Percentiles rank a stretch among this genome's conserved stretches.
These are phyloP conservation scores for Trichoderma citrinoviride DNA, from an alignment of 2,329 filamentous ascomycete species.

Conservation along the genomic window DNA sequence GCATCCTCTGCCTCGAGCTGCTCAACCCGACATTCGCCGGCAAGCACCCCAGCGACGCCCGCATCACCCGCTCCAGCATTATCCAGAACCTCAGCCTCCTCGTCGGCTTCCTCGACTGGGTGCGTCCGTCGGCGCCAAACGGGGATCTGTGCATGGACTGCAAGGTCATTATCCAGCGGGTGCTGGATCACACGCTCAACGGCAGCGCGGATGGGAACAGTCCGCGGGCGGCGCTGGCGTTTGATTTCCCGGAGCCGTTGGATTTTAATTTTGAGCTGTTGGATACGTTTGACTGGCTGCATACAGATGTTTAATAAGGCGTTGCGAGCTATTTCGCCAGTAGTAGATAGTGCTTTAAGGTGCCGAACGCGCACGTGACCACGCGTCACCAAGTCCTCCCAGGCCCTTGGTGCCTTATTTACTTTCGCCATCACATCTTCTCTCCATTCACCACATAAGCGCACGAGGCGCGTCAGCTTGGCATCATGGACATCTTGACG, in stretches of 20 bases:
- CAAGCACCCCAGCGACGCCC: slow-evolving; percentile 34
- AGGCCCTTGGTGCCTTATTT: no score
- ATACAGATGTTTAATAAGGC: neutral
- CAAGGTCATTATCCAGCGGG: slow-evolving; percentile 48
- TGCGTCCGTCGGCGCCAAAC: slow-evolving; percentile 48
- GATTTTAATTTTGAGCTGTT: slow-evolving; percentile 44
- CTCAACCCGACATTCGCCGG: slow-evolving; percentile 43
- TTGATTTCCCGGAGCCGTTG: slow-evolving; percentile 23
- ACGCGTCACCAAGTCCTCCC: no score
- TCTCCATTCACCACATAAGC: no score
- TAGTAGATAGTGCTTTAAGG: no score
- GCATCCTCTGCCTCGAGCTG: slow-evolving; percentile 51
- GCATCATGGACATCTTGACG: no score
- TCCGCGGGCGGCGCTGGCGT: slow-evolving; percentile 25
- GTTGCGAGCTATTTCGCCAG: no score
- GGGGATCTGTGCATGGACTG: slow-evolving; percentile 47
- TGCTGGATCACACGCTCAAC: slow-evolving; percentile 50
- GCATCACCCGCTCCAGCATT: slow-evolving; percentile 46
- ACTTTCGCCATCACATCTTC: no score
- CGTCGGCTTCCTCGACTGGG: slow-evolving; percentile 51
- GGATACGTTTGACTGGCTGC: slow-evolving; percentile 43
- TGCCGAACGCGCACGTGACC: no score
- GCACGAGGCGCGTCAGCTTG: no score
- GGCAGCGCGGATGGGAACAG: slow-evolving; percentile 21
- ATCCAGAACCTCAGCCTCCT: slow-evolving; percentile 52